Conservation (phyloP, 2,329 filamentous ascomycete species). For the Aspergillus tanneri region DNA sequence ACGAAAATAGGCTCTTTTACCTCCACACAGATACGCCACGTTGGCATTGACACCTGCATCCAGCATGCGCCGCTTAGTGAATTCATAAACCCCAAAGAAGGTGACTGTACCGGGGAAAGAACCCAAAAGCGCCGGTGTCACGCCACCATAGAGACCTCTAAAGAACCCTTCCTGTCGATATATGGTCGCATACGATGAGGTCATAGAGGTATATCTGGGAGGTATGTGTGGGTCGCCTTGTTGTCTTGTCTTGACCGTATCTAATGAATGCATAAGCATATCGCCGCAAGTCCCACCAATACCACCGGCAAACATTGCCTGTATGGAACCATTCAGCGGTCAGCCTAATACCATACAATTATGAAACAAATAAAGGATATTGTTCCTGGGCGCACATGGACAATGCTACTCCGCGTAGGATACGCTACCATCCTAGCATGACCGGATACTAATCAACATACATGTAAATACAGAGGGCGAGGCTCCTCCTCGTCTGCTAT, state of each 20-base stretch:
- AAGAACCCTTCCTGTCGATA: constrained; percentile 85
- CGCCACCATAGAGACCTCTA: constrained; percentile 88
- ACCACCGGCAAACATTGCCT: constrained; percentile 95
- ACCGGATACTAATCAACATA: constrained; percentile 43
- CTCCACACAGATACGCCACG: constrained; percentile 80
- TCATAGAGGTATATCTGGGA: constrained; percentile 87
- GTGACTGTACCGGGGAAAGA: constrained; percentile 91
- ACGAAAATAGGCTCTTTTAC: constrained; percentile 49
- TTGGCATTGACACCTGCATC: constrained; percentile 80
- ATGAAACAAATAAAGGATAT: too few species aligned
- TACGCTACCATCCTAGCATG: neutral
- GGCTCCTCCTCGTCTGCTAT: constrained; percentile 53
- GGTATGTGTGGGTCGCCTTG: constrained; percentile 94
- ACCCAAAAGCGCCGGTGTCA: constrained; percentile 82
- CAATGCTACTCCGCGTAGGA: neutral
- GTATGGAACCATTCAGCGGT: constrained; percentile 8
- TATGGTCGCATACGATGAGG: constrained; percentile 88
- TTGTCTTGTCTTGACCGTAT: constrained; percentile 97
- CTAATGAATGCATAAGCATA: constrained; percentile 97
- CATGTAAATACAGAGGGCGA: constrained; percentile 64
- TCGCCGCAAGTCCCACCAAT: constrained; percentile 91
- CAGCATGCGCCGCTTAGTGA: constrained; percentile 84
- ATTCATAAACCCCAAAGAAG: constrained; percentile 97
- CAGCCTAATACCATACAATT: neutral
- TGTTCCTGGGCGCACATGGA: neutral